Evolutionary conservation across 371 early-diverging fungal genomes (phyloP).

Genomic region (Mucor sp.): DNA sequence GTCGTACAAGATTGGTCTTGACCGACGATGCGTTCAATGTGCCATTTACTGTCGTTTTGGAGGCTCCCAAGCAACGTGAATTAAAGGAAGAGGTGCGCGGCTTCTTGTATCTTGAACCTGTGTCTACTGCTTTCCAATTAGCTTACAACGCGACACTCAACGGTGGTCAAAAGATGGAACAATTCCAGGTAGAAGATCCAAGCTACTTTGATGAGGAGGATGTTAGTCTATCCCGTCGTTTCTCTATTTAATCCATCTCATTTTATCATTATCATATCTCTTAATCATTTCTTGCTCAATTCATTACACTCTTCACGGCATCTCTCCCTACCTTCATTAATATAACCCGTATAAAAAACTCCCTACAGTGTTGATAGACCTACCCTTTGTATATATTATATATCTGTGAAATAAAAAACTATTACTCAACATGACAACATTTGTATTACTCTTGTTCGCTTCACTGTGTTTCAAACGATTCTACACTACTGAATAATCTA

Average conservation of each 20-base stretch:
- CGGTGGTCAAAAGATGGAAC: slow-evolving; percentile 9
- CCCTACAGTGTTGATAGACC: background rate
- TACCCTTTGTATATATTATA: background rate
- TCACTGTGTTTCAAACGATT: background rate
- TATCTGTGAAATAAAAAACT: background rate
- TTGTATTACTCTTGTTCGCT: background rate
- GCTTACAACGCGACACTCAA: slow-evolving; percentile 9
- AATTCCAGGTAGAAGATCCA: slow-evolving; percentile 7
- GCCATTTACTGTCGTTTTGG: slow-evolving; percentile 38
- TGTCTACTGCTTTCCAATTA: slow-evolving; percentile 21
- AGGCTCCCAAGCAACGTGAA: slow-evolving; percentile 31
- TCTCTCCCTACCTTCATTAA: slow-evolving; percentile 1
- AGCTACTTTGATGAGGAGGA: slow-evolving; percentile 8
- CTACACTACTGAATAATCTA: background rate
- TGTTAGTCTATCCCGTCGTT: slow-evolving; percentile 15
- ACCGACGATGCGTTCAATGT: slow-evolving; percentile 36
- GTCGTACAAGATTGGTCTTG: slow-evolving; percentile 32
- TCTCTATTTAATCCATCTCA: slow-evolving; percentile 17
- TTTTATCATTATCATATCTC: background rate
- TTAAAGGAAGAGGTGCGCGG: slow-evolving; percentile 44
- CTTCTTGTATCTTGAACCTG: slow-evolving; percentile 34
- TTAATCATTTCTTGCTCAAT: background rate
- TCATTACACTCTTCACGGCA: background rate
- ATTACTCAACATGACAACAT: background rate
- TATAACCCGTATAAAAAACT: background rate